phyloP scores from a whole-genome alignment of 1,284 basidiomycete genomes.

The Puccinia hordei region DNA sequence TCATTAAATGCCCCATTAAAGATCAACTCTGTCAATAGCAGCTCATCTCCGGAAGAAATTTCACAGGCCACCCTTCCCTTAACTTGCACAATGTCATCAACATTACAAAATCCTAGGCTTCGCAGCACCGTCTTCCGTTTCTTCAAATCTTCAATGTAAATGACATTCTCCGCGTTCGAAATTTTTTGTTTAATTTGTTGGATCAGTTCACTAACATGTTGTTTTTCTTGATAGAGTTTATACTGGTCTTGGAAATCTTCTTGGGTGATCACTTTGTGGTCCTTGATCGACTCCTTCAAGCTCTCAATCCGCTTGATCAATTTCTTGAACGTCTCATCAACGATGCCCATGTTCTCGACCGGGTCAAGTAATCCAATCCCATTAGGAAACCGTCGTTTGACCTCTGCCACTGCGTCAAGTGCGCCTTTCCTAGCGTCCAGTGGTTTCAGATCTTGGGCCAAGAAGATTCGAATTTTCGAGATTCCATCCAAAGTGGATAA shows the following conservation, averaged over 20 bases:
- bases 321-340: conserved; percentile 56
- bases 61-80: conserved; percentile 99
- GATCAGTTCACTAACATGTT: conserved; percentile 71
- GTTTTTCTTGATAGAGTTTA: conserved; percentile 76
- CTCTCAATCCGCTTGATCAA: conserved; percentile 33
- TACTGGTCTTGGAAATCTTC: conserved; percentile 76
- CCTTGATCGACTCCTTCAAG: conserved; percentile 65
- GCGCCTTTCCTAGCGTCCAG: conserved; percentile 75
- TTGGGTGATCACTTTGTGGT: conserved; percentile 74
- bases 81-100: conserved; percentile 91
- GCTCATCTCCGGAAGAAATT: conserved; percentile 94
- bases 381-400: conserved; percentile 82
- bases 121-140: conserved; percentile 90
- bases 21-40: conserved; percentile 92
- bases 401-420: conserved; percentile 87
- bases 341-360: conserved; percentile 92
- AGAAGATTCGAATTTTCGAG: conserved; percentile 79
- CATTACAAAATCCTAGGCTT: conserved; percentile 83
- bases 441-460: conserved; percentile 85
- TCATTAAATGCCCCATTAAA: conserved; percentile 96
- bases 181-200: conserved; percentile 79
- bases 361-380: conserved; percentile 88
- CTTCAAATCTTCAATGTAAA: conserved; percentile 97
- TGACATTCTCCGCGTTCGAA: conserved; percentile 82
- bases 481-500: conserved; percentile 83